Percentiles rank a stretch among this genome's conserved stretches.
Evolutionary conservation across 495 filamentous ascomycete species (phyloP).

Genomic region (Aspergillus sclerotioniger): DNA sequence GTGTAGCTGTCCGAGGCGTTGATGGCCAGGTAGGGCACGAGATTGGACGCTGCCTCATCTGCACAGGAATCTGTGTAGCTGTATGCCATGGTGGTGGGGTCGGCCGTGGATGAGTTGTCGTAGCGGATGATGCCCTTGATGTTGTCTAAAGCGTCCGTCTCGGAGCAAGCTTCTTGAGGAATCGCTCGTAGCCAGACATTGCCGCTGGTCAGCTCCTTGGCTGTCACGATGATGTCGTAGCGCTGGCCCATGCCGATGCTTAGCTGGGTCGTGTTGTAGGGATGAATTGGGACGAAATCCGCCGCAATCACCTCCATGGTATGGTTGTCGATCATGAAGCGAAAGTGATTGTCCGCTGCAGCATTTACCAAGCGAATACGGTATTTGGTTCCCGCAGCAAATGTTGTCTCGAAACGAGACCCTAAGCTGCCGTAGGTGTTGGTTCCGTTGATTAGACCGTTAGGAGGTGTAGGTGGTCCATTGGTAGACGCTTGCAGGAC

Average conservation of each 20-base stretch:
- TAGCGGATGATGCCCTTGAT: conserved; percentile 61
- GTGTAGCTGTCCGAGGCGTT: conserved; percentile 11
- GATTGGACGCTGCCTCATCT: conserved; percentile 30
- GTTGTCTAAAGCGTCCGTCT: conserved; percentile 42
- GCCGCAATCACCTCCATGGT: conserved; percentile 43
- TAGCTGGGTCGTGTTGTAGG: conserved; percentile 44
- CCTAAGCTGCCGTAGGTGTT: conserved; percentile 42
- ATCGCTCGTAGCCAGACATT: conserved; percentile 67
- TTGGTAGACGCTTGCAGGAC: not conserved
- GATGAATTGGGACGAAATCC: conserved; percentile 49
- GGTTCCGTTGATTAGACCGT: conserved; percentile 23
- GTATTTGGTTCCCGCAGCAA: conserved; percentile 41
- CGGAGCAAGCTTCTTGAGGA: conserved; percentile 45
- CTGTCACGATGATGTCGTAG: conserved; percentile 66
- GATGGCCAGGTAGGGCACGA: conserved; percentile 8
- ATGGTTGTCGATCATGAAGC: conserved; percentile 51
- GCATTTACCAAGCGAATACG: conserved; percentile 46
- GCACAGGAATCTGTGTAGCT: conserved; percentile 30
- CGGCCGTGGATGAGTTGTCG: conserved; percentile 37
- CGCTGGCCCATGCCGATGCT: conserved; percentile 62
- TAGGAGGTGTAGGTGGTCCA: not conserved
- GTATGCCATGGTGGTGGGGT: conserved; percentile 26
- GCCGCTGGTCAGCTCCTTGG: conserved; percentile 37
- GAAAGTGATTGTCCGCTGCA: conserved; percentile 46
- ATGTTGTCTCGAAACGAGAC: conserved; percentile 35